phyloP scores from a whole-genome alignment of 108 stramenopile species.

The Fragilaria crotonensis region DNA sequence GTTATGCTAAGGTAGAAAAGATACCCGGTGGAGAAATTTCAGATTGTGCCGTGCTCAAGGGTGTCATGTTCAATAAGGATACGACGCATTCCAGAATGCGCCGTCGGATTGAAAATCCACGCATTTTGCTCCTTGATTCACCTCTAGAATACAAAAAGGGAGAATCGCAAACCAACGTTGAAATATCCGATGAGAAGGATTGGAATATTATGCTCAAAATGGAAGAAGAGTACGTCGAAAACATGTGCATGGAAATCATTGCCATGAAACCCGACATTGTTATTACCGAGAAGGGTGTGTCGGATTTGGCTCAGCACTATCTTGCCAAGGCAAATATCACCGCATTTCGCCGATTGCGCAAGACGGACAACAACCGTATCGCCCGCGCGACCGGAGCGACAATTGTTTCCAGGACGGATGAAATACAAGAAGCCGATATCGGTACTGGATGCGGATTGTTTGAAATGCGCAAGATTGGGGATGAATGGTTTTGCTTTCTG shows the following conservation, averaged over 20 bases:
- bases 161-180: conserved; percentile 97
- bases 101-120: conserved; percentile 96
- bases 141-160: conserved; percentile 99
- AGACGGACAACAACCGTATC: conserved; percentile 99
- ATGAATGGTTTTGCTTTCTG: conserved; percentile 97
- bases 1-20: conserved; percentile 99
- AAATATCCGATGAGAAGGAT: conserved; percentile 98
- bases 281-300: conserved; percentile 99
- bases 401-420: conserved; percentile 96
- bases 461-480: conserved; percentile 98
- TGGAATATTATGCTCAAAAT: conserved; percentile 96
- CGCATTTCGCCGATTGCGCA: conserved; percentile 96
- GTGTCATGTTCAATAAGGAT: conserved; percentile 99
- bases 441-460: conserved; percentile 98
- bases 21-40: conserved; percentile 97
- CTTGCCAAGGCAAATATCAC: conserved; percentile 97
- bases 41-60: conserved; percentile 91
- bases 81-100: conserved; percentile 98
- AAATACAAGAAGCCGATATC: conserved; percentile 97
- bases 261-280: conserved; percentile 98
- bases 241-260: conserved; percentile 98
- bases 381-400: conserved; percentile 98
- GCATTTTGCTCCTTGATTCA: conserved; percentile 95
- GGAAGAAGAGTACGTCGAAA: conserved; percentile 99
- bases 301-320: conserved; percentile 99